Base-by-base conservation (phyloP, 192 early-diverging fungal species). In the Lobosporangium transversale region DNA sequence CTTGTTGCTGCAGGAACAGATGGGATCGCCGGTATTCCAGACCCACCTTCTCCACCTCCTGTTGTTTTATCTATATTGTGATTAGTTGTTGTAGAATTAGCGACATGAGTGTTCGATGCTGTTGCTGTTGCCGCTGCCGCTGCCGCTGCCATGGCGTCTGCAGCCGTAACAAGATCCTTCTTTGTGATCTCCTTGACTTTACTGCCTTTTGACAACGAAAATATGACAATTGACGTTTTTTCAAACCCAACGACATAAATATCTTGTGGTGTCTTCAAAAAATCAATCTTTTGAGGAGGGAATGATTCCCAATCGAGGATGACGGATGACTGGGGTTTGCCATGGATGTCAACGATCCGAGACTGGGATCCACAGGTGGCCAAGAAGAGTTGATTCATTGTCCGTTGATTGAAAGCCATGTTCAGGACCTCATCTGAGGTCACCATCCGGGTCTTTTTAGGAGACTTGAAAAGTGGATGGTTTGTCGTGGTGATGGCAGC, bases 221-320 rank as follows among this genome's bases (percentile, higher is more conserved):
- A 76, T 0, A 67, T 18, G 1, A 52, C 53, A 24, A 76, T 67
- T 9, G 58, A 49, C 0, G 73, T 44, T 47, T 76, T 76, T 35
- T 76, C 64, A 52, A 76, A 76, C 6, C 73, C 73, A 27, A 76
- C 48, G 1, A 62, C 73, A 52, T 76, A 76, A n/a, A 76, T 67
- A 29, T 76, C 73, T 8, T 62, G 32, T 2, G 12, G 18, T 0
- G 73, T 57, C 53, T 58, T 76, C 17, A 76, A 20, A 26, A 76
- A 76, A 35, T 76, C 73, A 33, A 76, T 65, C 30, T 66, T 76
- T 26, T 76, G 73, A 15, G 73, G 73, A 4, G 73, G 64, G 18
- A 27, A 60, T 9, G 44, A 27, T 10, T 49, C 53, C 73, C 73
- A 76, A 18, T 76, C 73, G 3, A 76, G 59, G 45, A 76, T 48